phyloP scores from a whole-genome alignment of 495 filamentous ascomycete species.

The Tuber aestivum region DNA sequence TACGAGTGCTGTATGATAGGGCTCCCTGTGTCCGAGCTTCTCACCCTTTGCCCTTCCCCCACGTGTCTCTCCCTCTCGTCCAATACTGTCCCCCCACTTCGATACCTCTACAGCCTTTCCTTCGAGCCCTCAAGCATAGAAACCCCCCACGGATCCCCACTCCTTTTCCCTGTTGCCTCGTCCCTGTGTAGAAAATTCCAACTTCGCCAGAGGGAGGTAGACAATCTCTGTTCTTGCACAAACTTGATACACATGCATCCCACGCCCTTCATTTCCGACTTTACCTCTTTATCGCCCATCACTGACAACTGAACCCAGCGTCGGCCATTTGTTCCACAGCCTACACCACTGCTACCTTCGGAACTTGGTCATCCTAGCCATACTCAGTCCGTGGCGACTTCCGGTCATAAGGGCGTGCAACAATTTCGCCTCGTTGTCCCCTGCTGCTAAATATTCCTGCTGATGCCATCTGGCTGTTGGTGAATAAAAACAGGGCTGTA shows the following conservation, averaged over 20 bases:
- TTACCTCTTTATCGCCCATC: conserved; percentile 23
- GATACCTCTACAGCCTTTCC: conserved; percentile 9
- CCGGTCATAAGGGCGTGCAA: conserved; percentile 29
- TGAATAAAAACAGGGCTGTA: conserved; percentile 27
- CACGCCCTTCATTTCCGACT: conserved; percentile 12
- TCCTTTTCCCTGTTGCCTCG: conserved; percentile 13
- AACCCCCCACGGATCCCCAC: conserved; percentile 24
- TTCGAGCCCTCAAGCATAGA: conserved; percentile 1
- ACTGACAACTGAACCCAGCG: conserved; percentile 31
- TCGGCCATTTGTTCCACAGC: conserved; percentile 37
- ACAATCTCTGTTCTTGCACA: conserved; percentile 23
- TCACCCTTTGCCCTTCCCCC: conserved; percentile 11
- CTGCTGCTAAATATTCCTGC: conserved; percentile 9
- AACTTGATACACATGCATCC: conserved; percentile 34
- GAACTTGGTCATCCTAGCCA: conserved; percentile 23
- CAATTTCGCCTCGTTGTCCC: conserved; percentile 14
- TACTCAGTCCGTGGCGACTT: conserved; percentile 22
- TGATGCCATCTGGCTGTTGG: conserved; percentile 10
- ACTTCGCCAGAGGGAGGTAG: conserved; percentile 38
- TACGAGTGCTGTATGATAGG: not conserved
- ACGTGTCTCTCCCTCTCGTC: conserved; percentile 11
- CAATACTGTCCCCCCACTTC: conserved; percentile 11
- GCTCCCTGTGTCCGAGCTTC: not conserved
- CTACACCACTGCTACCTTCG: conserved; percentile 27
- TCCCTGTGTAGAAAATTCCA: conserved; percentile 31